Conservation (phyloP, 1,284 basidiomycete genomes). For the Ganoderma lingzhi region DNA sequence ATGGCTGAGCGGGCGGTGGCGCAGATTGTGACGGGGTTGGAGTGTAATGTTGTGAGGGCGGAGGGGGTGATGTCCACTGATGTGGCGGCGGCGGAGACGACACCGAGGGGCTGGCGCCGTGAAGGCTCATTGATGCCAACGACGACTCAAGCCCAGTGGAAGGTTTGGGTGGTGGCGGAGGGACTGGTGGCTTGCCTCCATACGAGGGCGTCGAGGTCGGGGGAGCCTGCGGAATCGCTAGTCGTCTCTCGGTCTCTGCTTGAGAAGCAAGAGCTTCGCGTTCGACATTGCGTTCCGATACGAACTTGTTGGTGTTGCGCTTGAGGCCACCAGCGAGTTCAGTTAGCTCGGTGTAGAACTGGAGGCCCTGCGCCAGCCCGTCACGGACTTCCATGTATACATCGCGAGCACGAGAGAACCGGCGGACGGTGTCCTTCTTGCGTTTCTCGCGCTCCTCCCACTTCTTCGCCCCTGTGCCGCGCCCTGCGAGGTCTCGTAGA, state of each 20-base stretch:
- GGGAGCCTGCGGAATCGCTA: conserved; percentile 46
- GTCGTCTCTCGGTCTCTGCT: conserved; percentile 74
- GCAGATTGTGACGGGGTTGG: conserved; percentile 34
- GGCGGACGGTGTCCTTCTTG: conserved; percentile 76
- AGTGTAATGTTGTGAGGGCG: conserved; percentile 37
- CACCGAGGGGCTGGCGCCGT: conserved; percentile 39
- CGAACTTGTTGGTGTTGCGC: conserved; percentile 69
- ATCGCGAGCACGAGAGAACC: conserved; percentile 81
- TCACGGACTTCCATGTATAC: conserved; percentile 88
- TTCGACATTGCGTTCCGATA: conserved; percentile 73
- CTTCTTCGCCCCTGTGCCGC: conserved; percentile 74
- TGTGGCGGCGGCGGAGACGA: conserved; percentile 48
- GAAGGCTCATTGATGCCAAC: conserved; percentile 63
- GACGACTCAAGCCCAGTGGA: conserved; percentile 51
- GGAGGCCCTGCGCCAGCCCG: conserved; percentile 87
- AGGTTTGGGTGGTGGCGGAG: conserved; percentile 53
- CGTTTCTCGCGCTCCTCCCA: conserved; percentile 84
- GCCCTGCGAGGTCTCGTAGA: conserved; percentile 76
- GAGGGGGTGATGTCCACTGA: conserved; percentile 36
- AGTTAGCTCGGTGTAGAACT: conserved; percentile 89
- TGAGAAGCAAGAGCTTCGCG: conserved; percentile 74
- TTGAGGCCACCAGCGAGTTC: conserved; percentile 70
- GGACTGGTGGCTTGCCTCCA: conserved; percentile 58
- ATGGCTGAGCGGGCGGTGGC: conserved; percentile 42
- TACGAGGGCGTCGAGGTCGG: conserved; percentile 50